Conservation (phyloP, 2,329 filamentous ascomycete species). For the Parasarocladium wereldwijsianum region DNA sequence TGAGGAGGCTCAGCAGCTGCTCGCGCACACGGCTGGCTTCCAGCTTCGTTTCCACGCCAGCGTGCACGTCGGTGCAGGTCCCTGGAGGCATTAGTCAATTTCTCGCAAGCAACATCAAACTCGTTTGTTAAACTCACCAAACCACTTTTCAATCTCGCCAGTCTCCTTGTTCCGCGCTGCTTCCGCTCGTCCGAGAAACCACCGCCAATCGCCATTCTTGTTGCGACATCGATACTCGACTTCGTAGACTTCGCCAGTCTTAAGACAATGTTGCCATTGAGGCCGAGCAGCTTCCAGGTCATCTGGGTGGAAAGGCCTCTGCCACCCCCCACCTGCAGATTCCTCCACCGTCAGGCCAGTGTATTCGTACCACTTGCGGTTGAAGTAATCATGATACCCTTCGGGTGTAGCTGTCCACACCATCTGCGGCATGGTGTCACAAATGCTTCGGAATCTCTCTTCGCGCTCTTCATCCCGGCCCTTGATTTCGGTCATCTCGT, state of each 20-base stretch:
- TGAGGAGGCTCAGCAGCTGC: constrained; percentile 58
- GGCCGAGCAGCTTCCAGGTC: constrained; percentile 42
- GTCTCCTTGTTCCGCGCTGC: constrained; percentile 51
- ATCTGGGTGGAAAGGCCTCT: constrained; percentile 52
- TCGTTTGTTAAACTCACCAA: constrained; percentile 30
- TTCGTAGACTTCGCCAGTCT: constrained; percentile 52
- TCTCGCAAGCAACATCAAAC: neutral
- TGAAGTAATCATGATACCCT: constrained; percentile 59
- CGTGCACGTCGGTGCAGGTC: constrained; percentile 67
- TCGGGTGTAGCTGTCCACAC: constrained; percentile 61
- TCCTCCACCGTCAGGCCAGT: constrained; percentile 51
- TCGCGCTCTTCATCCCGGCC: constrained; percentile 59
- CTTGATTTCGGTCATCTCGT: constrained; percentile 55
- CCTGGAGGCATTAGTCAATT: constrained; percentile 14
- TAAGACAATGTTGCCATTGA: constrained; percentile 47
- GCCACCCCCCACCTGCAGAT: constrained; percentile 49
- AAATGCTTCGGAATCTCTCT: constrained; percentile 59
- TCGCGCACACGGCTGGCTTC: constrained; percentile 51
- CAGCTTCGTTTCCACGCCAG: constrained; percentile 53
- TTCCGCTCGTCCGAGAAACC: constrained; percentile 62
- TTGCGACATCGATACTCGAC: constrained; percentile 58
- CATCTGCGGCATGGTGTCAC: constrained; percentile 56
- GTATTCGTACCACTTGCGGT: constrained; percentile 65
- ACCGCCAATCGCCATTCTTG: constrained; percentile 56
- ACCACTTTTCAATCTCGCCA: constrained; percentile 63